Conservation (phyloP, 2,329 filamentous ascomycete species). For the Botrytis paeoniae region DNA sequence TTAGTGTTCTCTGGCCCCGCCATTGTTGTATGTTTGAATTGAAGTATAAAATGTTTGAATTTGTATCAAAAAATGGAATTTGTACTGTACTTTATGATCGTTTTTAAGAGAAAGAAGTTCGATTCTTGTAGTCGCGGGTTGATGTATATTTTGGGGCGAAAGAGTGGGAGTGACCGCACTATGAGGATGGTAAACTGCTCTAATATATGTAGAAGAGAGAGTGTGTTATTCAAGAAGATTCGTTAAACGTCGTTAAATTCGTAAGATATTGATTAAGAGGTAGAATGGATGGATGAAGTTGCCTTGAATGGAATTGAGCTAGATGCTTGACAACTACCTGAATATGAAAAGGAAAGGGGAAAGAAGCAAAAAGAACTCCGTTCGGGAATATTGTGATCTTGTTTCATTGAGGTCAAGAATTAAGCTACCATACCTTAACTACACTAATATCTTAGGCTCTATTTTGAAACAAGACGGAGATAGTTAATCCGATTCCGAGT, state of each 20-base stretch:
- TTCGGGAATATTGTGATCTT: not conserved
- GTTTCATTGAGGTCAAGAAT: constrained; percentile 11
- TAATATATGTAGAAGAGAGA: constrained; percentile 9
- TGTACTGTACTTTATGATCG: not conserved
- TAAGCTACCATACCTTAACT: not conserved
- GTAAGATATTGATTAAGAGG: constrained; percentile 26
- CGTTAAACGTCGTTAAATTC: constrained; percentile 37
- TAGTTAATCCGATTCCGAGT: constrained; percentile 15
- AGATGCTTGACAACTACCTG: constrained; percentile 1
- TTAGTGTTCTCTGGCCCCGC: constrained; percentile 33
- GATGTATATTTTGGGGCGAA: constrained; percentile 4
- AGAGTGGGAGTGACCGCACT: constrained; percentile 12
- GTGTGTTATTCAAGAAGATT: constrained; percentile 35
- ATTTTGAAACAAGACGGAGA: not conserved
- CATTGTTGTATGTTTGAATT: constrained; percentile 26
- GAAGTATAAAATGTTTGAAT: not conserved
- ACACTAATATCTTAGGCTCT: not conserved
- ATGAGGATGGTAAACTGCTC: not conserved
- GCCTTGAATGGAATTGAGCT: not conserved
- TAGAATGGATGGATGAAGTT: not conserved
- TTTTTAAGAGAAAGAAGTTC: not conserved
- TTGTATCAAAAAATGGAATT: not conserved
- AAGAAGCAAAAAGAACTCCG: constrained; percentile 1
- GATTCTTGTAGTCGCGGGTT: not conserved
- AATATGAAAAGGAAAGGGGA: constrained; percentile 5